phyloP scores from a whole-genome alignment of 169 alveolate genomes.

The Theileria parva region DNA sequence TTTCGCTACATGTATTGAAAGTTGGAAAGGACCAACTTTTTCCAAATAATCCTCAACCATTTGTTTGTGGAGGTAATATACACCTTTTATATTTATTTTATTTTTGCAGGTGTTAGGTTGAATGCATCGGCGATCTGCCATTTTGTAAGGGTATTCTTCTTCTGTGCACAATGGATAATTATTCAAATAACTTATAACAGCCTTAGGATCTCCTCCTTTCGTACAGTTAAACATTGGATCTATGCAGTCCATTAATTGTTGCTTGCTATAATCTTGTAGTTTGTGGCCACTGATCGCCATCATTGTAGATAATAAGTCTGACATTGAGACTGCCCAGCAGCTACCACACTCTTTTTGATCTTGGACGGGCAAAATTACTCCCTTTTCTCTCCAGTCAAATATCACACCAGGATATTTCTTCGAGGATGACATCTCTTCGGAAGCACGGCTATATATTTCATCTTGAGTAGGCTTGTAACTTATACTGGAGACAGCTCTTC shows the following conservation, averaged over 20 bases:
- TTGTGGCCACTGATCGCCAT: slow-evolving; percentile 55
- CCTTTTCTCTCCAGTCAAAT: slow-evolving; percentile 39
- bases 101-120: slow-evolving; percentile 18
- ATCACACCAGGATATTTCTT: background rate
- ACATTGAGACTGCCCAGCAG: slow-evolving; percentile 85
- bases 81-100: slow-evolving; percentile 10
- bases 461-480: background rate
- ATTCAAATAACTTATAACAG: slow-evolving; percentile 74
- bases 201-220: slow-evolving; percentile 79
- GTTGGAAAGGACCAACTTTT: slow-evolving; percentile 77
- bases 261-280: slow-evolving; percentile 71
- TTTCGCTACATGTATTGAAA: slow-evolving; percentile 82
- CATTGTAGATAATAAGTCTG: slow-evolving; percentile 75
- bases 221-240: slow-evolving; percentile 65
- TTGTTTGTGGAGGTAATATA: slow-evolving; percentile 9
- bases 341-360: slow-evolving; percentile 83
- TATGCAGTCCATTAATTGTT: slow-evolving; percentile 85
- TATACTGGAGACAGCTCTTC: background rate
- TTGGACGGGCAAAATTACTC: slow-evolving; percentile 68
- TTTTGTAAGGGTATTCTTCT: slow-evolving; percentile 76
- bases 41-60: slow-evolving; percentile 55
- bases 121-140: slow-evolving; percentile 40
- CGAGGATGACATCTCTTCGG: background rate
- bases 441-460: background rate
- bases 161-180: slow-evolving; percentile 68